A percentile compares a stretch with the other conserved stretches of the same genome.
These are phyloP conservation scores for Dothideomycetes sp. DNA, from an alignment of 2,329 filamentous ascomycete species.

Conservation along the genomic window DNA sequence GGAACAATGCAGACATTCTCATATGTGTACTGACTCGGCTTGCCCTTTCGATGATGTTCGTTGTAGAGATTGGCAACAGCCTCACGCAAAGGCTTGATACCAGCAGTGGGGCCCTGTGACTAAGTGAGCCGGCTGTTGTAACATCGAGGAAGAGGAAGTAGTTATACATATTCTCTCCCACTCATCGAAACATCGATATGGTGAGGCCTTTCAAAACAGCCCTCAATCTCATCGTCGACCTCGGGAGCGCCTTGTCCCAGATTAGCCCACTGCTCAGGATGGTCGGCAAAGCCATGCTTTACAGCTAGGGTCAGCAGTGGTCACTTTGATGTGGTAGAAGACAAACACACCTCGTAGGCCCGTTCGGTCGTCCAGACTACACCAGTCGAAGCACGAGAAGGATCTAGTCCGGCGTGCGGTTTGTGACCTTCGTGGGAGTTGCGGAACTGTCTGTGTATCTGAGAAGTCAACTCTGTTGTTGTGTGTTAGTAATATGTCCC, in stretches of 20 bases:
- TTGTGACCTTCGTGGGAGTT: constrained; percentile 81
- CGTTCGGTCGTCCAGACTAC: constrained; percentile 90
- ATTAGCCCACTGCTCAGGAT: constrained; percentile 81
- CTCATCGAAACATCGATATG: constrained; percentile 68
- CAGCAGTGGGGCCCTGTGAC: constrained; percentile 63
- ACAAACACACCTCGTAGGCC: constrained; percentile 53
- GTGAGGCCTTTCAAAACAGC: constrained; percentile 75
- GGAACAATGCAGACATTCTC: constrained; percentile 97
- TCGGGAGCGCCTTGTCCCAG: constrained; percentile 89
- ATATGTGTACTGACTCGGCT: constrained; percentile 85
- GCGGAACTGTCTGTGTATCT: constrained; percentile 82
- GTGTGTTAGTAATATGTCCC: neutral
- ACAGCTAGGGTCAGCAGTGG: constrained; percentile 23
- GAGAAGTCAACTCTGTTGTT: constrained; percentile 64
- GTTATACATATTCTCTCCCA: constrained; percentile 65
- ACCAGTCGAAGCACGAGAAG: constrained; percentile 78
- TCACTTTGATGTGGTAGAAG: neutral
- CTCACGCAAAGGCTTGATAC: constrained; percentile 81
- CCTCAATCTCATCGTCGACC: constrained; percentile 76
- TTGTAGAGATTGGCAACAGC: constrained; percentile 92
- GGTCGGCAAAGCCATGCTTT: constrained; percentile 74
- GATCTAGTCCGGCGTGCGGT: constrained; percentile 83
- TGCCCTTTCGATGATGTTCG: constrained; percentile 78
- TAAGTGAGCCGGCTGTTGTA: neutral
- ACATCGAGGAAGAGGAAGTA: constrained; percentile 23